These are phyloP conservation scores for Sonneratia caseolaris DNA, from an alignment of 345 rosid species.

Conservation along the genomic window DNA sequence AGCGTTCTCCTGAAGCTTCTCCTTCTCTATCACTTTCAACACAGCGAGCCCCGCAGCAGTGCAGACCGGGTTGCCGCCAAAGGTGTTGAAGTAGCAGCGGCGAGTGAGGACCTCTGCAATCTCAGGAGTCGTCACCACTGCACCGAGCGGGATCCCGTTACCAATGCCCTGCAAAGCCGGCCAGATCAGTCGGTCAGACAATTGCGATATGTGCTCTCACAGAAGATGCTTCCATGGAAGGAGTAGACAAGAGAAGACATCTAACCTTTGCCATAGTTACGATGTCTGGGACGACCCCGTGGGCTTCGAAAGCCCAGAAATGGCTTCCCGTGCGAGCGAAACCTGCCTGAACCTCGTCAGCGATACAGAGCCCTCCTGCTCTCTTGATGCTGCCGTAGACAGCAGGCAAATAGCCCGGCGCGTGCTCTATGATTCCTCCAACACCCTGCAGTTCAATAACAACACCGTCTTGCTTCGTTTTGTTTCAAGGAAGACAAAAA, in stretches of 20 bases:
- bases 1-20: conserved; percentile 84
- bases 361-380: conserved; percentile 91
- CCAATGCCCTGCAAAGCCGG: conserved; percentile 64
- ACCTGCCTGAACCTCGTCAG: conserved; percentile 93
- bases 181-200: too few relatives aligned
- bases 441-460: conserved; percentile 53
- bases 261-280: conserved; percentile 97
- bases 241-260: conserved; percentile 8
- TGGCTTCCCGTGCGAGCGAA: conserved; percentile 74
- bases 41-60: conserved; percentile 90
- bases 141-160: conserved; percentile 96
- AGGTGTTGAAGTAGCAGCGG: conserved; percentile 78
- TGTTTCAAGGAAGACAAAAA: neutral
- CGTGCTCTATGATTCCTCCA: conserved; percentile 87
- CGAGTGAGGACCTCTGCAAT: conserved; percentile 75
- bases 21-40: conserved; percentile 78
- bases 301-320: conserved; percentile 89
- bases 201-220: too few relatives aligned
- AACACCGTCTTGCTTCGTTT: neutral
- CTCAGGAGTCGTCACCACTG: conserved; percentile 95
- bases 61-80: conserved; percentile 86
- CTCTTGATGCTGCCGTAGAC: conserved; percentile 50
- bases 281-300: conserved; percentile 94
- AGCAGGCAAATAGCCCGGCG: conserved; percentile 81
- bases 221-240: too few relatives aligned